Evolutionary conservation across 768 basidiomycete species (phyloP), one percentile per base, ranked within the genome.

Genomic region (Mycena haematopus): DNA sequence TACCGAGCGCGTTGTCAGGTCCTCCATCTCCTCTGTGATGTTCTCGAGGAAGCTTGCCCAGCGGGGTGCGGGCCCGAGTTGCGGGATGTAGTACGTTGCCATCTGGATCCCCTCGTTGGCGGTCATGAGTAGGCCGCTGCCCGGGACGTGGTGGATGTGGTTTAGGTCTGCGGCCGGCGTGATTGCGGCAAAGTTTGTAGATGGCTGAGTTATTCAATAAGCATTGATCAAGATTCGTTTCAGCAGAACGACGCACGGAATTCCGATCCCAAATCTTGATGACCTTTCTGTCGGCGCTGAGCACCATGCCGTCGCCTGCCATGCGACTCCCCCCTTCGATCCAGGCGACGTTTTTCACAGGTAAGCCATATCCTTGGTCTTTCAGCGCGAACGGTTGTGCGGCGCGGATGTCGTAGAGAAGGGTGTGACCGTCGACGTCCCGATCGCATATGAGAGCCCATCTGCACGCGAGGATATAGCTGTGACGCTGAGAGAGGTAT

Each of bases 31-130:
- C 75, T 99, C 97, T 0, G 97, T 99, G 72, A 99, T 92, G 70
- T 95, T 94, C 77, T 99, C 97, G 60, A 99, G 86, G 88, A 99
- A 99, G 71, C 90, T 90, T 36, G 93, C 94, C 97, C 97, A 99
- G 67, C 88, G 86, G 6, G 97, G 96, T 11, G 97, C 97, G 3
- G 96, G 95, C 0, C 97, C 97, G 14, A 99, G 86, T 70, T 96
- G 93, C 13, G 97, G 97, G 50, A 99, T 88, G 73, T 95, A 99
- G 76, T 93, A 99, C 6, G 91, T 89, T 27, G 87, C 91, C 90
- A 99, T 92, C 70, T 93, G 92, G 53, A 96, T 93, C n/a, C 94
- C 92, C 74, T 99, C 97, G 74, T 97, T 97, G 22, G 97, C 94
- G 25, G 90, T 88, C 81, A 99, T 85, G 51, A 99, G 75, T 33